Percentiles rank a stretch among this genome's conserved stretches.
Conservation (phyloP, 2,329 filamentous ascomycete genomes). For the Dactylellina sp. region DNA sequence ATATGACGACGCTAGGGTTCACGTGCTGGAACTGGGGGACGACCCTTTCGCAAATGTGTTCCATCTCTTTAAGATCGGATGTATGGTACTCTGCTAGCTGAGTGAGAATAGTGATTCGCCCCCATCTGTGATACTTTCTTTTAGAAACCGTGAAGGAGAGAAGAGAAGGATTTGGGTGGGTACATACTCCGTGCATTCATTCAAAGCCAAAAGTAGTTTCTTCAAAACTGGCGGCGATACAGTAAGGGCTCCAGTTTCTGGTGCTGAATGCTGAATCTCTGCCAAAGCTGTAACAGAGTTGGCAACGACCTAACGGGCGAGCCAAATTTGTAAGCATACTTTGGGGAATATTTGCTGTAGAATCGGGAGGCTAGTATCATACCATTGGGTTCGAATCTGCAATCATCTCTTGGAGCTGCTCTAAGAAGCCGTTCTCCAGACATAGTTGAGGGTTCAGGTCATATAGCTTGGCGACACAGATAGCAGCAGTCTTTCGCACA, state of each 20-base stretch:
- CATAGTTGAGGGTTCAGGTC: conserved; percentile 93
- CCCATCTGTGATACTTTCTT: conserved; percentile 76
- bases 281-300: conserved; percentile 94
- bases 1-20: conserved; percentile 94
- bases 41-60: conserved; percentile 97
- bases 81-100: conserved; percentile 90
- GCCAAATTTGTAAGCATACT: too few species aligned
- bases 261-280: conserved; percentile 89
- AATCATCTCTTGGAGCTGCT: conserved; percentile 93
- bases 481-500: conserved; percentile 96
- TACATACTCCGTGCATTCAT: conserved; percentile 85
- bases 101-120: conserved; percentile 89
- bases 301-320: conserved; percentile 82
- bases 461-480: conserved; percentile 97
- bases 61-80: conserved; percentile 90
- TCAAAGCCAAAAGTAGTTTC: conserved; percentile 95
- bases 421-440: conserved; percentile 95
- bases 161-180: not conserved
- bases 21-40: conserved; percentile 98
- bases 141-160: conserved; percentile 21
- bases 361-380: not conserved
- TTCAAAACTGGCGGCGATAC: conserved; percentile 86
- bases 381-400: conserved; percentile 97
- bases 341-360: not conserved
- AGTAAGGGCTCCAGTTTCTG: conserved; percentile 86